Evolutionary conservation across 345 rosid species (phyloP).

Genomic region (Nasturtium officinale): DNA sequence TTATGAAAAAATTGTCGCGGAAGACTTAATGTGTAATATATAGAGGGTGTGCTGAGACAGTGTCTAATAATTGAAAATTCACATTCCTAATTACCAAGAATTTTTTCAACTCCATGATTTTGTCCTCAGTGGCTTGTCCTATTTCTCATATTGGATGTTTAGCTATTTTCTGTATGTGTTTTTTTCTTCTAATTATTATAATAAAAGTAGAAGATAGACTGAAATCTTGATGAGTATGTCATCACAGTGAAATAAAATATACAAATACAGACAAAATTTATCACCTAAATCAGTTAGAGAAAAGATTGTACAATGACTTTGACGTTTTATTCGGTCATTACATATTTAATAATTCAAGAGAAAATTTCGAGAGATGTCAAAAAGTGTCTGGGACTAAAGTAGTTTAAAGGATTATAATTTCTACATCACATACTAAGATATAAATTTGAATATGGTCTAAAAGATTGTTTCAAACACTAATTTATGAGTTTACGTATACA

Average conservation of each 20-base stretch:
- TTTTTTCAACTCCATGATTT: conserved; percentile 12
- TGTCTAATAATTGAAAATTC: conserved; percentile 9
- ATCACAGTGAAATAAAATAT: not conserved
- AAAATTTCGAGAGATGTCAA: too few species aligned
- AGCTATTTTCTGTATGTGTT: conserved; percentile 2
- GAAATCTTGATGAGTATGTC: conserved; percentile 3
- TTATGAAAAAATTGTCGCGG: conserved; percentile 26
- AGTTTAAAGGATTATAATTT: too few species aligned
- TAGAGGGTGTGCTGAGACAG: not conserved
- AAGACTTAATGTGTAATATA: not conserved
- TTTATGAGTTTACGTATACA: not conserved
- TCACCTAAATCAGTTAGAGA: not conserved
- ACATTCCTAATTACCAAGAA: not conserved
- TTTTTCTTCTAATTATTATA: not conserved
- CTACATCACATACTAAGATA: not conserved
- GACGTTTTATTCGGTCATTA: not conserved
- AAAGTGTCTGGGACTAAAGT: too few species aligned
- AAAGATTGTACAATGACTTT: not conserved
- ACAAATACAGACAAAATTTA: not conserved
- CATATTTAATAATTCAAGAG: not conserved
- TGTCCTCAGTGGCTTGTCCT: conserved; percentile 6
- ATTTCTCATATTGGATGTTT: conserved; percentile 27
- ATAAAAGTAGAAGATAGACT: not conserved
- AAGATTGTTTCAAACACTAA: conserved; percentile 3
- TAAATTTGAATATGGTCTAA: too few species aligned